Conservation (phyloP, 306 rosid genomes). For the Ceratonia siliqua region DNA sequence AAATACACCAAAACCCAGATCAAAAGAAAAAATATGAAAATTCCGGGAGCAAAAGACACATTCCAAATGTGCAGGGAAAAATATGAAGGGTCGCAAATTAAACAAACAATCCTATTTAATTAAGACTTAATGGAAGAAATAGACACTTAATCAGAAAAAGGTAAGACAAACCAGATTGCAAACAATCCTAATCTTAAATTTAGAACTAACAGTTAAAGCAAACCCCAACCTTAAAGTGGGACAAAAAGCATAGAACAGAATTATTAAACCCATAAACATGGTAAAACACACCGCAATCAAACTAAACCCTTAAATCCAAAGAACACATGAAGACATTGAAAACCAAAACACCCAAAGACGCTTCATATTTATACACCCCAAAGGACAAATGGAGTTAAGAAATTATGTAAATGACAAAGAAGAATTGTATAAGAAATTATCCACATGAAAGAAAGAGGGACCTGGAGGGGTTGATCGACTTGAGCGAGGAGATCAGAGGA, state of each 20-base stretch:
- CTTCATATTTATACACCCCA: background rate
- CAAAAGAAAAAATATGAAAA: background rate
- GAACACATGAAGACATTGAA: background rate
- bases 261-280: background rate
- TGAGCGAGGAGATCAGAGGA: constrained; percentile 96
- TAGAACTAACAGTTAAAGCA: background rate
- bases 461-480: constrained; percentile 98
- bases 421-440: background rate
- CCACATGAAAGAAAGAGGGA: background rate
- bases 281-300: background rate
- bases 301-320: background rate
- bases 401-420: background rate
- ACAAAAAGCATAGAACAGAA: no score
- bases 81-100: background rate
- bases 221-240: background rate
- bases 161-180: background rate
- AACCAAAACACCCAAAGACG: background rate
- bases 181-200: background rate
- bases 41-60: background rate
- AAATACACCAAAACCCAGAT: background rate
- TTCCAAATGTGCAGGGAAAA: background rate
- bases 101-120: background rate
- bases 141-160: background rate
- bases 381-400: background rate
- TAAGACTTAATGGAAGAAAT: background rate